phyloP scores from a whole-genome alignment of 768 basidiomycete genomes.

The Tulasnella sp. region DNA sequence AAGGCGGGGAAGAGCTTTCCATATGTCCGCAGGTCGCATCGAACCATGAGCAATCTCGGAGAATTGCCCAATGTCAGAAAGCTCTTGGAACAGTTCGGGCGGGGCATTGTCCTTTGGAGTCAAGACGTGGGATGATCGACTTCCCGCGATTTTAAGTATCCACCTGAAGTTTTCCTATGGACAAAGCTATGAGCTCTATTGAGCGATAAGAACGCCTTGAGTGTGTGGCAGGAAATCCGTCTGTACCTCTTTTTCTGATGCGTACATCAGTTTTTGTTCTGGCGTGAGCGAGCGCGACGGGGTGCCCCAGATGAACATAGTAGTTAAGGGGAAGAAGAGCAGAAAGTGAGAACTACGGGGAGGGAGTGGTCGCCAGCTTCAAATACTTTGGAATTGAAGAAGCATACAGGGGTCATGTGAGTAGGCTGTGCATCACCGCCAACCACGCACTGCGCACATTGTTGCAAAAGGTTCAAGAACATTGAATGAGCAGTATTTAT shows the following conservation, averaged over 20 bases:
- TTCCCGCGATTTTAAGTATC: conserved; percentile 40
- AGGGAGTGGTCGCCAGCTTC: too few relatives aligned
- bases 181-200: not conserved
- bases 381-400: too few relatives aligned
- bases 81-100: conserved; percentile 30
- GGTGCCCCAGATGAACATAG: not conserved
- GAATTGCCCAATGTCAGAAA: conserved; percentile 45
- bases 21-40: conserved; percentile 35
- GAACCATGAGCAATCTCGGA: conserved; percentile 42
- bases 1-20: conserved; percentile 30
- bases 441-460: too few relatives aligned
- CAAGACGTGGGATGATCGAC: conserved; percentile 36
- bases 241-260: conserved; percentile 36
- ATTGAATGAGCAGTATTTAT: too few relatives aligned
- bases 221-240: not conserved
- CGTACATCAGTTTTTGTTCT: conserved; percentile 35
- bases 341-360: too few relatives aligned
- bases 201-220: not conserved
- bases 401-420: too few relatives aligned
- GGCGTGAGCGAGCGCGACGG: not conserved
- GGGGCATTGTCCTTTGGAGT: conserved; percentile 34
- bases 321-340: too few relatives aligned
- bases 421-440: too few relatives aligned
- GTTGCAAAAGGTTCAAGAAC: too few relatives aligned
- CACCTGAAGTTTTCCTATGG: conserved; percentile 41